Conservation (phyloP, 805 yeast genomes). For the Blastobotrys terrestris region DNA sequence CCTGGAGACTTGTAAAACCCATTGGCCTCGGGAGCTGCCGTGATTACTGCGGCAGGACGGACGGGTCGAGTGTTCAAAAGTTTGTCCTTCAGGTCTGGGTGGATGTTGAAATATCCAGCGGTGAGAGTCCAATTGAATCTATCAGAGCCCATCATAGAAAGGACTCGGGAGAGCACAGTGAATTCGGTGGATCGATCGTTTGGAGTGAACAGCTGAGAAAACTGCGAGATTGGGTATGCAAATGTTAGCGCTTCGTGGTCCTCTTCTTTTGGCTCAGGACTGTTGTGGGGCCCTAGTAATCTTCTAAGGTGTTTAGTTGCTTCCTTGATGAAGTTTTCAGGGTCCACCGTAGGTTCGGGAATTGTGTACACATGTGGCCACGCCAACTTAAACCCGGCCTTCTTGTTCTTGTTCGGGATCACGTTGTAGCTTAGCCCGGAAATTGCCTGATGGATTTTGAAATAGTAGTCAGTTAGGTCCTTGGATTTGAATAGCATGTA, state of each 20-base stretch:
- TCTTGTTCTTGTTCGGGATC: slow-evolving; percentile 35
- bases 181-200: slow-evolving; percentile 73
- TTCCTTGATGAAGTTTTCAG: slow-evolving; percentile 20
- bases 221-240: slow-evolving; percentile 87
- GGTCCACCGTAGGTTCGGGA: slow-evolving; percentile 49
- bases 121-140: slow-evolving; percentile 76
- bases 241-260: slow-evolving; percentile 40
- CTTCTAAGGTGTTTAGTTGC: slow-evolving; percentile 54
- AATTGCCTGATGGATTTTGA: slow-evolving; percentile 59
- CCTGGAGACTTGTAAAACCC: slow-evolving; percentile 87
- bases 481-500: slow-evolving; percentile 65
- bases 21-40: slow-evolving; percentile 92
- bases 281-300: slow-evolving; percentile 40
- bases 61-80: slow-evolving; percentile 51
- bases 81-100: slow-evolving; percentile 58
- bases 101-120: slow-evolving; percentile 94
- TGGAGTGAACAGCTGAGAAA: slow-evolving; percentile 68
- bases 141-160: slow-evolving; percentile 51
- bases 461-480: slow-evolving; percentile 65
- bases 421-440: slow-evolving; percentile 67
- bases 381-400: slow-evolving; percentile 47
- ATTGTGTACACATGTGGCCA: slow-evolving; percentile 65
- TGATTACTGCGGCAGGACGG: slow-evolving; percentile 59
- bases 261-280: slow-evolving; percentile 15
- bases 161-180: slow-evolving; percentile 54